phyloP scores from a whole-genome alignment of 1,139 yeast genomes.

The Yamadazyma diospyri region DNA sequence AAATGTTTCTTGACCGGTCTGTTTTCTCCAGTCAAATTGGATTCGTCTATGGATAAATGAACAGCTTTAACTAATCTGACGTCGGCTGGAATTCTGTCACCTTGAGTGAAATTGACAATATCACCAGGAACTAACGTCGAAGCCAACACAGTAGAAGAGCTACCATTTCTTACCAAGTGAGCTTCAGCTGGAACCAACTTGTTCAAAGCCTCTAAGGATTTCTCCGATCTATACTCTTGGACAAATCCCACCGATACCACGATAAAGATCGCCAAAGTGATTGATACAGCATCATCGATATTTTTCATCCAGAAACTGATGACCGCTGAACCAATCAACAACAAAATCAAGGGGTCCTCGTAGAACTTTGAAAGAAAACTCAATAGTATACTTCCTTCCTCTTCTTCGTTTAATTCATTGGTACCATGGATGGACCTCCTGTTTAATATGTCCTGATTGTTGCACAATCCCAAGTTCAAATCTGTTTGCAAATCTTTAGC shows the following conservation, averaged over 20 bases:
- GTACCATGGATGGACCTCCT: slow-evolving; percentile 74
- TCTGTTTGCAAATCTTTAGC: slow-evolving; percentile 61
- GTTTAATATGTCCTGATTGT: slow-evolving; percentile 64
- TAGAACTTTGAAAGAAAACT: slow-evolving; percentile 77
- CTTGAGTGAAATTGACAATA: slow-evolving; percentile 79
- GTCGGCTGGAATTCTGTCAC: slow-evolving; percentile 96
- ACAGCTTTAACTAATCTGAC: slow-evolving; percentile 73
- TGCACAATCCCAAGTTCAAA: slow-evolving; percentile 52
- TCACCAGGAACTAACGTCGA: slow-evolving; percentile 91
- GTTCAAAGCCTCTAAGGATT: slow-evolving; percentile 86
- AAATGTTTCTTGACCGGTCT: slow-evolving; percentile 69
- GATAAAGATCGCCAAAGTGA: slow-evolving; percentile 80
- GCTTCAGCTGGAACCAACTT: slow-evolving; percentile 93
- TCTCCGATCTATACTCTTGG: slow-evolving; percentile 92
- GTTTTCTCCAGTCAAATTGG: slow-evolving; percentile 92
- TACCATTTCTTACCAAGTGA: slow-evolving; percentile 77
- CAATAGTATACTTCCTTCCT: slow-evolving; percentile 65
- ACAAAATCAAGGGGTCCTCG: slow-evolving; percentile 82
- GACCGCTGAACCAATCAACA: slow-evolving; percentile 83
- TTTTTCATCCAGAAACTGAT: slow-evolving; percentile 89
- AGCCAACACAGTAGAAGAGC: slow-evolving; percentile 76
- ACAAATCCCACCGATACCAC: slow-evolving; percentile 95
- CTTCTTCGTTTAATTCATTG: slow-evolving; percentile 70
- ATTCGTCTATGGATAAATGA: slow-evolving; percentile 82
- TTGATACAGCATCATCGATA: slow-evolving; percentile 87